A percentile compares a stretch with the other conserved stretches of the same genome.
Conservation (phyloP, 768 basidiomycete species). For the Dendrothele bispora region DNA sequence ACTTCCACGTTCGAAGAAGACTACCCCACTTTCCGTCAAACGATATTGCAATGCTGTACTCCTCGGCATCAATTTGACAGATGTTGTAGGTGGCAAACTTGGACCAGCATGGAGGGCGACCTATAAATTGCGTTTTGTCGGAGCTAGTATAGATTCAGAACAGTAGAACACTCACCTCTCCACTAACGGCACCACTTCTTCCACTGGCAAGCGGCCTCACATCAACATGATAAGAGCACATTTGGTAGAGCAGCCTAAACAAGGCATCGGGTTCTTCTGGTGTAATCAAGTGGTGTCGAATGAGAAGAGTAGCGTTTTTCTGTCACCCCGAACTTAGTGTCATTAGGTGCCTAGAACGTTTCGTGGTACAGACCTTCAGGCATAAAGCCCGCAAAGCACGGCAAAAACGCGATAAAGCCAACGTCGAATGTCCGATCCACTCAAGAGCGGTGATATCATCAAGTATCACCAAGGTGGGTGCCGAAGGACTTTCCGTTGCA, state of each 20-base stretch:
- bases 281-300: constrained; percentile 65
- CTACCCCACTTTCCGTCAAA: constrained; percentile 60
- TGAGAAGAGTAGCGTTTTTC: constrained; percentile 53
- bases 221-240: constrained; percentile 71
- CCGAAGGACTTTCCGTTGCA: constrained; percentile 6
- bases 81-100: constrained; percentile 26
- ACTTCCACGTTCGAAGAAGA: constrained; percentile 76
- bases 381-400: constrained; percentile 62
- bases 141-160: neutral
- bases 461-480: constrained; percentile 52
- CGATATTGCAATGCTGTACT: constrained; percentile 67
- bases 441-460: constrained; percentile 69
- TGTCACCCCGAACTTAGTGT: constrained; percentile 23
- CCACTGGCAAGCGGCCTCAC: constrained; percentile 73
- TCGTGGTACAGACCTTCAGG: constrained; percentile 40
- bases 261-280: constrained; percentile 59
- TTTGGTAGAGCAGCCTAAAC: constrained; percentile 56
- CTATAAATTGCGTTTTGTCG: constrained; percentile 31
- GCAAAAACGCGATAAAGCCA: constrained; percentile 55
- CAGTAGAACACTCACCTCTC: constrained; percentile 52
- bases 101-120: constrained; percentile 63
- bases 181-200: constrained; percentile 74
- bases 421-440: constrained; percentile 62
- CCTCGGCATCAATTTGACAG: constrained; percentile 46
- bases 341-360: neutral